These are phyloP conservation scores for Ilyonectria robusta DNA, from an alignment of 2,329 filamentous ascomycete species.

Conservation along the genomic window DNA sequence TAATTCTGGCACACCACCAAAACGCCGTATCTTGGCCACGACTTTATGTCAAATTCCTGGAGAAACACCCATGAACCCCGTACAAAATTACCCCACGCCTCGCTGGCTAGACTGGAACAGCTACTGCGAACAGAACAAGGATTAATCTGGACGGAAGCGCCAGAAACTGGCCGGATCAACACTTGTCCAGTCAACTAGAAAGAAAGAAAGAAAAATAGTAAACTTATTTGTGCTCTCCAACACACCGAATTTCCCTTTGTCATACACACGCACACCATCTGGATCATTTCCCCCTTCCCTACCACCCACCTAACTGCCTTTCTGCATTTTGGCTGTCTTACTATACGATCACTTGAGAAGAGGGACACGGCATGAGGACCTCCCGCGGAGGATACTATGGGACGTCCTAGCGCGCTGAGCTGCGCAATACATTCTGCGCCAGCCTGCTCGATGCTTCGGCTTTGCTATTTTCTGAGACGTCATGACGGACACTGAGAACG, in stretches of 20 bases:
- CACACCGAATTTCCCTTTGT: conserved; percentile 45
- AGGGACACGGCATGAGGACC: conserved; percentile 18
- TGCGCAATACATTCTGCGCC: conserved; percentile 6
- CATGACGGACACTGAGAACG: conserved; percentile 15
- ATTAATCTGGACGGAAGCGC: conserved; percentile 23
- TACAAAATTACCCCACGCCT: conserved; percentile 26
- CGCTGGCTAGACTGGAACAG: conserved; percentile 27
- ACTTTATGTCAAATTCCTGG: conserved; percentile 41
- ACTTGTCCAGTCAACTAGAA: conserved; percentile 34
- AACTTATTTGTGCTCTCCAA: conserved; percentile 37
- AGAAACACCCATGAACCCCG: conserved; percentile 38
- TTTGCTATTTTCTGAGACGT: conserved; percentile 14
- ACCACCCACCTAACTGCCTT: conserved; percentile 36
- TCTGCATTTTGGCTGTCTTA: conserved; percentile 39
- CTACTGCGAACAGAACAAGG: conserved; percentile 29
- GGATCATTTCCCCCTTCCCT: conserved; percentile 40
- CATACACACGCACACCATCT: conserved; percentile 36
- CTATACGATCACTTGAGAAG: conserved; percentile 42
- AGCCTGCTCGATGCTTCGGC: conserved; percentile 2
- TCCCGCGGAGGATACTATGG: conserved; percentile 12
- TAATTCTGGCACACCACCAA: conserved; percentile 18
- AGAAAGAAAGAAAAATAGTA: conserved; percentile 38
- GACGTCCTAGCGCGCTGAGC: conserved; percentile 17
- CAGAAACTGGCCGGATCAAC: conserved; percentile 25
- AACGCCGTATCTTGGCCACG: conserved; percentile 35